phyloP scores from a whole-genome alignment of 768 basidiomycete species.

The Inosperma sp. region DNA sequence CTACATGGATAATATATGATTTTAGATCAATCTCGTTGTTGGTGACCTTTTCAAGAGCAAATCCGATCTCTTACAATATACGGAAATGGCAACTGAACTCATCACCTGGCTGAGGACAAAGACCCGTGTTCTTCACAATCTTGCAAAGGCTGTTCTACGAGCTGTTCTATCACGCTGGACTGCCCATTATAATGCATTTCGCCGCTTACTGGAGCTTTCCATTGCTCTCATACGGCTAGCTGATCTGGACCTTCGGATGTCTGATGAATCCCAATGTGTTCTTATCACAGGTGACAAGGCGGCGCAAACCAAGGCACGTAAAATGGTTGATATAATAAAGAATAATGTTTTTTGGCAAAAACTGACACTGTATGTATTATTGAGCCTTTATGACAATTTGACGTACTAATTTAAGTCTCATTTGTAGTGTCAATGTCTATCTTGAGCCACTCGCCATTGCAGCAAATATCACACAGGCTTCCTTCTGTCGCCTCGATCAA shows the following conservation, averaged over 20 bases:
- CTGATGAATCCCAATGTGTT: neutral
- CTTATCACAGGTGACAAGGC: neutral
- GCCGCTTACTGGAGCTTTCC: slow-evolving; percentile 4
- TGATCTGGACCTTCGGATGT: neutral
- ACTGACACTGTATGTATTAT: slow-evolving; percentile 7
- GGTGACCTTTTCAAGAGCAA: slow-evolving; percentile 26
- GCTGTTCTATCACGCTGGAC: slow-evolving; percentile 25
- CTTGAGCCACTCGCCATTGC: slow-evolving; percentile 33
- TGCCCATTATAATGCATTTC: neutral
- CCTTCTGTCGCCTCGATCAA: slow-evolving; percentile 25
- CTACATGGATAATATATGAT: neutral
- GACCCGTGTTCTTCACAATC: slow-evolving; percentile 10
- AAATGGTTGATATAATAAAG: slow-evolving; percentile 10
- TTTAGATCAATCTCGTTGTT: slow-evolving; percentile 31
- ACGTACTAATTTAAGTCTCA: neutral
- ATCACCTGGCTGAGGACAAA: slow-evolving; percentile 36
- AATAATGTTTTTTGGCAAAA: slow-evolving; percentile 11
- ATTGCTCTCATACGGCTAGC: neutral
- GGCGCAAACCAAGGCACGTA: slow-evolving; percentile 2
- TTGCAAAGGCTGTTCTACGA: slow-evolving; percentile 21
- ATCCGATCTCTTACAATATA: slow-evolving; percentile 8
- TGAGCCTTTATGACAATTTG: neutral
- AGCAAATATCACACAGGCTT: slow-evolving; percentile 27
- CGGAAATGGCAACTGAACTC: slow-evolving; percentile 26
- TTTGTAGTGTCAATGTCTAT: neutral